A percentile compares a stretch with the other conserved stretches of the same genome.
phyloP scores from a whole-genome alignment of 2,329 filamentous ascomycete genomes.

The Xylaria sp. region DNA sequence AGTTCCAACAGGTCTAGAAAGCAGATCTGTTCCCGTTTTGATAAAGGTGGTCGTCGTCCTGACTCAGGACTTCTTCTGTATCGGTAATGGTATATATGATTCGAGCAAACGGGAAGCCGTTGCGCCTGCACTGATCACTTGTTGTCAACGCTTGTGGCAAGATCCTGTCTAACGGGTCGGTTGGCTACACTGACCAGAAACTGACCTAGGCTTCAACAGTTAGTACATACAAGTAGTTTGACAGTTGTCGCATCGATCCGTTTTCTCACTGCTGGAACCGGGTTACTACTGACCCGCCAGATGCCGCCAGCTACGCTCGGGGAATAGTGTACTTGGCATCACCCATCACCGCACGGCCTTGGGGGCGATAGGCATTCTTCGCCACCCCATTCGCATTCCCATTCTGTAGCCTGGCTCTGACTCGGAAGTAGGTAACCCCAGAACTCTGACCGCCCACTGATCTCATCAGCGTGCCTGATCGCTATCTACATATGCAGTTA shows the following conservation, averaged over 20 bases:
- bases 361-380: slow-evolving; percentile 1
- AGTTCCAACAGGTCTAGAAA: background rate
- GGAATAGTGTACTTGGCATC: slow-evolving; percentile 6
- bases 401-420: slow-evolving; percentile 2
- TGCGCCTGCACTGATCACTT: background rate
- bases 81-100: background rate
- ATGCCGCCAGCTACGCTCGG: slow-evolving; percentile 17
- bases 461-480: slow-evolving; percentile 18
- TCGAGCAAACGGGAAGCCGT: background rate
- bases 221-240: slow-evolving; percentile 27
- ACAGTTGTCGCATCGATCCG: slow-evolving; percentile 8
- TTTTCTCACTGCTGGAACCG: slow-evolving; percentile 22
- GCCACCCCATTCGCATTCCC: slow-evolving; percentile 13
- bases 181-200: too few relatives aligned
- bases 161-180: background rate
- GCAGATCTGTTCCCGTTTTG: background rate
- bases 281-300: slow-evolving; percentile 12
- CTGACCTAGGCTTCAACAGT: background rate
- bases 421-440: background rate
- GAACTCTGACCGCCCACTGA: slow-evolving; percentile 8
- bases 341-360: background rate
- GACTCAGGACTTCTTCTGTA: background rate
- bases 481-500: background rate
- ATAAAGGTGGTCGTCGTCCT: background rate
- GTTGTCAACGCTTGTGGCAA: background rate